Base-by-base conservation (phyloP, 768 basidiomycete genomes). In the Gloeopeniophorella convolvens region DNA sequence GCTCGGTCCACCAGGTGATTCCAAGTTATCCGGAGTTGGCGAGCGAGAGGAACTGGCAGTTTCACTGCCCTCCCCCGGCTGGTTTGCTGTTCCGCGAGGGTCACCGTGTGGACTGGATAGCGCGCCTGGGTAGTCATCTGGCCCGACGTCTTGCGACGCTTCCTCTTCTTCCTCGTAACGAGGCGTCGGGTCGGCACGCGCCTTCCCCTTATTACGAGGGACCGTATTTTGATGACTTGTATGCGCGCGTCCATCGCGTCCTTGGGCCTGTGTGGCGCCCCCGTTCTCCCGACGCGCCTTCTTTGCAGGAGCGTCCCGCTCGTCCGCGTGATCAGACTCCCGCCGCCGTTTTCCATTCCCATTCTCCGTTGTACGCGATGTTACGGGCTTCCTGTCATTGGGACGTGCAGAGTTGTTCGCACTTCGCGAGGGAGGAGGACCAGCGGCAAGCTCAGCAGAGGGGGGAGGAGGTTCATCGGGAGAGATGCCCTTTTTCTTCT, bases 401-500 rank as follows among this genome's bases (percentile, higher is more conserved):
- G n/a, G 10, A 13, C 8, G 44, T 18, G 45, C 13, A 41, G n/a
- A n/a, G n/a, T n/a, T n/a, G n/a, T 7, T 34, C 5, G 39, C 11
- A 27, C 27, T 6, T n/a, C 24, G 5, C 20, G 31, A 12, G 2
- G 7, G 21, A 9, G 15, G n/a, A 15, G 28, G 49, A 20, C 12
- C 21, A 21, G 16, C 27, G 18, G 18, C 11, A n/a, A 10, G 28
- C 8, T 7, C 32, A 23, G 48, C 26, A 12, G 35, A 26, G 26
- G 27, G 8, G 10, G 42, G 13, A 36, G 40, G 24, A 31, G 35
- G 5, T 12, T 36, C 11, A 9, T 53, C 20, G 3, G 27, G 5
- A 21, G 35, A 24, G 7, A 60, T 55, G 16, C 20, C 50, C 6
- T 73, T 58, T 45, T 68, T 68, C 49, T 54, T 46, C 47, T 72